Evolutionary conservation across 805 yeast genomes (phyloP), one percentile per base, ranked within the genome.

Genomic region (Zygosaccharomyces kombuchaensis): DNA sequence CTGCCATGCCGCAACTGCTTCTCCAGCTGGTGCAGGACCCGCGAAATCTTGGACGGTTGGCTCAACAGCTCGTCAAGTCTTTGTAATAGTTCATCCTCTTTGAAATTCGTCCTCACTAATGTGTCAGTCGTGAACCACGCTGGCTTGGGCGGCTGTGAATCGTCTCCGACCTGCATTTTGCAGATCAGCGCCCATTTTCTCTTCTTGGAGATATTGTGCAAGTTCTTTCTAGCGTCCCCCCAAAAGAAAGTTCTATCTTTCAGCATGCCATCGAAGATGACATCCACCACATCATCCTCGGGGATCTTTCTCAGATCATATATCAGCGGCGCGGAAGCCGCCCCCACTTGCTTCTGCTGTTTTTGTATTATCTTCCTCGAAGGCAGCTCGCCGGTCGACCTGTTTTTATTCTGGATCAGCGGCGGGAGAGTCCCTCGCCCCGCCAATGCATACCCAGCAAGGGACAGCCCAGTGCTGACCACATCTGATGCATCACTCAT

Each of bases 141-240:
- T 4, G 26, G 21, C 25, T 19, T 45, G 7, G 51, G 36, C 16
- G 42, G 9, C 14, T 32, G 41, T 14, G 29, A 36, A 10, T 40
- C 37, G 19, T 38, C 44, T 12, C 41, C 43, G 6, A 44, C 36
- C 23, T 47, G 50, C 17, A 56, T 51, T 32, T 53, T 59, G 44
- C 63, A 58, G 9, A 63, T 48, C 23, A 63, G 48, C 14, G 57
- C 62, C 66, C 66, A 62, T 50, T 63, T 63, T 36, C 66, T 55
- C 29, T 47, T 47, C 27, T 41, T 40, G 2, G 66, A 55, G 9
- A 60, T 50, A 34, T 36, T 48, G 29, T 53, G 48, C 29, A 60
- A 40, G 38, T 56, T 57, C 13, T 51, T 46, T 13, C 54, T 52
- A 4, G 65, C 60, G 14, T 58, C 55, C 13, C 56, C 57, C 58